These are phyloP conservation scores for Funneliformis mosseae DNA, from an alignment of 192 early-diverging fungal genomes.

Conservation along the genomic window DNA sequence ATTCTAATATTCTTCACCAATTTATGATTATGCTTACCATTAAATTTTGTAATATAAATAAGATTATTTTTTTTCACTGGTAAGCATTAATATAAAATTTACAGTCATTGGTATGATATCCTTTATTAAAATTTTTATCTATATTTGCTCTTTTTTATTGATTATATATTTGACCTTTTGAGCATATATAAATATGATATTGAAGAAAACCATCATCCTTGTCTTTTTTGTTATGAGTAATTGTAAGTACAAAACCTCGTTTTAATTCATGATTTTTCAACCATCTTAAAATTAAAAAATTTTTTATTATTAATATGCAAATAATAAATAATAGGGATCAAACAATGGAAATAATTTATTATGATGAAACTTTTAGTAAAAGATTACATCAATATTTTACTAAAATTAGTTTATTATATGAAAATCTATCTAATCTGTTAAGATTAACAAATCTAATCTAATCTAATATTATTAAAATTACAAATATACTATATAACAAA, in stretches of 20 bases:
- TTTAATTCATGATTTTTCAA: neutral
- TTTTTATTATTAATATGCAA: no score
- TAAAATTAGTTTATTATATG: no score
- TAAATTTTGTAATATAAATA: constrained; percentile 3
- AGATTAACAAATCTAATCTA: no score
- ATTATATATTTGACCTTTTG: neutral
- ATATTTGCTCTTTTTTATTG: neutral
- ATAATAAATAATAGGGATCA: no score
- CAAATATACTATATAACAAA: no score
- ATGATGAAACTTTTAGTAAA: no score
- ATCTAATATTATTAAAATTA: no score
- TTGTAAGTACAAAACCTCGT: constrained; percentile 1
- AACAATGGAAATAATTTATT: no score
- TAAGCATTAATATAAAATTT: constrained; percentile 9
- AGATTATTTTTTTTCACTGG: neutral
- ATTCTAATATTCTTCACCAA: neutral
- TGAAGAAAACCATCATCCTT: neutral
- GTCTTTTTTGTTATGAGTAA: neutral
- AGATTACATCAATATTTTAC: no score
- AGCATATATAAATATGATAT: neutral
- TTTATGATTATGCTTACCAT: neutral
- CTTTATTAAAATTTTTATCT: neutral
- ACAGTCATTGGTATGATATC: neutral
- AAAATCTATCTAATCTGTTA: no score
- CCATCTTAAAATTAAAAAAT: neutral